These are phyloP conservation scores for Neurospora sp. DNA, from an alignment of 495 filamentous ascomycete genomes.

Conservation along the genomic window DNA sequence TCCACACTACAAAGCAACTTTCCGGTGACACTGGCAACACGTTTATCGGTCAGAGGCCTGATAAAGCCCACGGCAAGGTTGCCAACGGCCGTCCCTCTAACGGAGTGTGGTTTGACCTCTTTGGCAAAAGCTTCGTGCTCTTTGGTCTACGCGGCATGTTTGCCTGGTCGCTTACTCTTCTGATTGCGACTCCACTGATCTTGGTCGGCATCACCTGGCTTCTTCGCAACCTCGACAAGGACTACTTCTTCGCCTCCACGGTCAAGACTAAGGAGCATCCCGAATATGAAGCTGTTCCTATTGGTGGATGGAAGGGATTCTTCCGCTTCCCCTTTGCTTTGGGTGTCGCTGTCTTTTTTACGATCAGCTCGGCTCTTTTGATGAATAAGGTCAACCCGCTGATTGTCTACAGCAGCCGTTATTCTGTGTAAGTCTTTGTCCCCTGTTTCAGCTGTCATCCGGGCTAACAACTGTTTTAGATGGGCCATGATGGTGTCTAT, in stretches of 20 bases:
- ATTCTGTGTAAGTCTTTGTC: conserved; percentile 49
- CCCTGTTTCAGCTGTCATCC: not conserved
- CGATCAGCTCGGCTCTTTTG: conserved; percentile 65
- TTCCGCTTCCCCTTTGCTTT: conserved; percentile 77
- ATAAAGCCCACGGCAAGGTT: conserved; percentile 46
- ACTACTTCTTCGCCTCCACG: conserved; percentile 60
- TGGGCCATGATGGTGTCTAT: conserved; percentile 77
- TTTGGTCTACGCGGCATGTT: conserved; percentile 75
- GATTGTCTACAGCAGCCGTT: conserved; percentile 77
- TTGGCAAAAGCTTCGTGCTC: conserved; percentile 70
- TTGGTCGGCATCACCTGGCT: conserved; percentile 61
- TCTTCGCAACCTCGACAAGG: conserved; percentile 60
- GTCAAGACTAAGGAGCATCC: conserved; percentile 48
- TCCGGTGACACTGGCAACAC: conserved; percentile 56
- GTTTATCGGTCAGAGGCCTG: conserved; percentile 52
- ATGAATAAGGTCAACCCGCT: conserved; percentile 74
- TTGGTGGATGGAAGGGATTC: conserved; percentile 71
- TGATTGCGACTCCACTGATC: conserved; percentile 64
- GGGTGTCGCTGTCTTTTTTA: conserved; percentile 53
- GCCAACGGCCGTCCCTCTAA: conserved; percentile 55
- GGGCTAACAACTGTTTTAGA: conserved; percentile 21
- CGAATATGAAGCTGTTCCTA: conserved; percentile 47
- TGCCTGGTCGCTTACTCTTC: conserved; percentile 71
- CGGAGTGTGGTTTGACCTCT: conserved; percentile 92
- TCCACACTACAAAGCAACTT: conserved; percentile 60